Evolutionary conservation across 345 rosid genomes (phyloP), one percentile per base, ranked within the genome.

Genomic region (Euclidium syriacum): DNA sequence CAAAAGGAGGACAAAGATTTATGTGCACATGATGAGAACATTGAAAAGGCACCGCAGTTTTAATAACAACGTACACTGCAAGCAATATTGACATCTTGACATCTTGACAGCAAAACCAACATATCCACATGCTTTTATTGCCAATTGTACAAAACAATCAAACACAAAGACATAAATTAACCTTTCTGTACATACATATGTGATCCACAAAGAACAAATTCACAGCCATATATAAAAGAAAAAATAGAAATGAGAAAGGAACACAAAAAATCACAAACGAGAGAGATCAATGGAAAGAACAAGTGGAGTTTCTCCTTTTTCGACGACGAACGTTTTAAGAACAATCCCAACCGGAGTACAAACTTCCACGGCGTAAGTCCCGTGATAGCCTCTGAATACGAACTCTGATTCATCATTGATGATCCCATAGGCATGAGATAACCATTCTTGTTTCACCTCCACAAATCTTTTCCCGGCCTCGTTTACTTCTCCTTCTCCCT

Each of bases 401-500:
- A 86, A 82, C 65, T 81, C 77, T 43, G 83, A 81, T 26, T 74
- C 79, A 38, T 73, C 83, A 43, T 83, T 75, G 9, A 83, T 60
- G 11, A 60, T 68, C 1, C 98, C 96, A 16, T 60, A 75, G 26
- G 81, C 78, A 50, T 61, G 71, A 52, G 87, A 51, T 62, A 83
- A 61, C 98, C 98, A 88, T 62, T 91, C 98, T 38, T 72, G 52
- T 74, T 81, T 88, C 41, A 91, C 84, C 36, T 78, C 65, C 22
- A 85, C 59, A 62, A 67, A 80, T 65, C 79, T 77, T 64, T 65
- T 77, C 18, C 98, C 98, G 9, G 98, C 85, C 68, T 76, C 84
- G 58, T 88, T 88, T 56, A 88, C 52, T 33, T 86, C 79, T 42
- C 95, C 98, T 75, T 91, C 95, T 25, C 92, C 98, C 22, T 84